Percentiles rank a stretch among this genome's conserved stretches.
phyloP scores from a whole-genome alignment of 495 filamentous ascomycete species.

The Cudoniella acicularis region DNA sequence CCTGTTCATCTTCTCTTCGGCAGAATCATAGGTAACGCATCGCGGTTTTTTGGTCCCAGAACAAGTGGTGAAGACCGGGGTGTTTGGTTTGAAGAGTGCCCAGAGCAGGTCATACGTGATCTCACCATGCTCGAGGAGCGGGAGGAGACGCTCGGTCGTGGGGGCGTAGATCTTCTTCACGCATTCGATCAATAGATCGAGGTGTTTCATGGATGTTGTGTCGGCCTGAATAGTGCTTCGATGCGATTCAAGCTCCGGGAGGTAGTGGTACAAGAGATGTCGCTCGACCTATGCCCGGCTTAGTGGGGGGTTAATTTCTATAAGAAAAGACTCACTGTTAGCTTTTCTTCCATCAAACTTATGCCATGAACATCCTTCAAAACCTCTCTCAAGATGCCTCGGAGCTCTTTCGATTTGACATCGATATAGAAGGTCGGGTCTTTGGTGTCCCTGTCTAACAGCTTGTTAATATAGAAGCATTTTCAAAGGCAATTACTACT shows the following conservation, averaged over 20 bases:
- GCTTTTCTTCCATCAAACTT: conserved; percentile 17
- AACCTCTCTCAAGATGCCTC: conserved; percentile 13
- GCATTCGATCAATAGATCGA: conserved; percentile 38
- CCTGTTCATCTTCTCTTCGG: conserved; percentile 26
- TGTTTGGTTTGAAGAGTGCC: conserved; percentile 42
- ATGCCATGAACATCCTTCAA: conserved; percentile 12
- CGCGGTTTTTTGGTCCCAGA: conserved; percentile 25
- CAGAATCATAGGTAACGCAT: conserved; percentile 27
- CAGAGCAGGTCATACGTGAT: conserved; percentile 47
- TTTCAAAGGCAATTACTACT: background rate
- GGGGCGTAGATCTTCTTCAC: conserved; percentile 34
- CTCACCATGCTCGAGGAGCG: conserved; percentile 36
- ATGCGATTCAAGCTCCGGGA: conserved; percentile 28
- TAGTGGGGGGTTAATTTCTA: background rate
- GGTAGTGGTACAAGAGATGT: conserved; percentile 32
- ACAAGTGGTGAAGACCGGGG: conserved; percentile 38
- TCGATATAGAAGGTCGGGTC: conserved; percentile 1
- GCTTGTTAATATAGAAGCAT: background rate
- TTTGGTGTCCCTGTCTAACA: conserved; percentile 7
- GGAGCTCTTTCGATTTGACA: conserved; percentile 9
- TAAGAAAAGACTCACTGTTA: conserved; percentile 3
- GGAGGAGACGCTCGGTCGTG: conserved; percentile 32
- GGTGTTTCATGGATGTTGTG: conserved; percentile 27
- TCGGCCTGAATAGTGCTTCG: conserved; percentile 1
- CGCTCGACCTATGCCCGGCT: conserved; percentile 25